Conservation (phyloP, 176 grass and related monocot genomes). For the Guadua angustifolia region DNA sequence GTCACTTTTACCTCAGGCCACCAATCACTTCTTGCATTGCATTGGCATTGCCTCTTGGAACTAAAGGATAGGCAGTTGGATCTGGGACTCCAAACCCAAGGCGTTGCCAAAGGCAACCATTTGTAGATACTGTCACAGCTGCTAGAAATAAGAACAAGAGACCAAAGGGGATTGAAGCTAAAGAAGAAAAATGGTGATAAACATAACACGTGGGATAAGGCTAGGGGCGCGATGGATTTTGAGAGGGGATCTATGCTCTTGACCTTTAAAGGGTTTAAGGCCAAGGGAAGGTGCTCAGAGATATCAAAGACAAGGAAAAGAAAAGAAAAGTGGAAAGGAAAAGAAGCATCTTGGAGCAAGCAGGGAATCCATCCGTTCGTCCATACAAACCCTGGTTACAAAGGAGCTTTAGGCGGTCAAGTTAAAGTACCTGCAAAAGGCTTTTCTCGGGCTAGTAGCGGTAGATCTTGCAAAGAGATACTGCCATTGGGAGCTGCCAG, state of each 20-base stretch:
- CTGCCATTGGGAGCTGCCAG: constrained; percentile 1
- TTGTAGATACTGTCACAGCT: constrained; percentile 8
- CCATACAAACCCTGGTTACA: constrained; percentile 34
- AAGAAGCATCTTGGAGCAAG: constrained; percentile 56
- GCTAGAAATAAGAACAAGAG: neutral
- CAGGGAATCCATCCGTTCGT: constrained; percentile 45
- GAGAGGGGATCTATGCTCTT: constrained; percentile 45
- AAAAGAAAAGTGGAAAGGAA: constrained; percentile 28
- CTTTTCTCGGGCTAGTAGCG: constrained; percentile 14
- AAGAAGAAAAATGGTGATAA: neutral
- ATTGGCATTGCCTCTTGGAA: constrained; percentile 13
- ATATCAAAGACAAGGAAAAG: constrained; percentile 49
- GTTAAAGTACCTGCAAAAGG: constrained; percentile 56
- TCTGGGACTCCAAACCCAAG: neutral
- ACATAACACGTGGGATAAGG: constrained; percentile 43
- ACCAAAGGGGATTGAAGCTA: neutral
- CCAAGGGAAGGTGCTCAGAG: constrained; percentile 54
- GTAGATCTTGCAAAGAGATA: constrained; percentile 50
- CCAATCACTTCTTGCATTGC: neutral
- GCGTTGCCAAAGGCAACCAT: constrained; percentile 1
- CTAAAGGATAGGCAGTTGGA: neutral
- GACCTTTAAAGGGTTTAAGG: constrained; percentile 41
- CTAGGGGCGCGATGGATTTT: constrained; percentile 28
- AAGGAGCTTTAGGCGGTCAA: constrained; percentile 51
- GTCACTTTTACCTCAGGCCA: constrained; percentile 4